Conservation (phyloP, 140 eudicot genomes). For the Stevia rebaudiana region DNA sequence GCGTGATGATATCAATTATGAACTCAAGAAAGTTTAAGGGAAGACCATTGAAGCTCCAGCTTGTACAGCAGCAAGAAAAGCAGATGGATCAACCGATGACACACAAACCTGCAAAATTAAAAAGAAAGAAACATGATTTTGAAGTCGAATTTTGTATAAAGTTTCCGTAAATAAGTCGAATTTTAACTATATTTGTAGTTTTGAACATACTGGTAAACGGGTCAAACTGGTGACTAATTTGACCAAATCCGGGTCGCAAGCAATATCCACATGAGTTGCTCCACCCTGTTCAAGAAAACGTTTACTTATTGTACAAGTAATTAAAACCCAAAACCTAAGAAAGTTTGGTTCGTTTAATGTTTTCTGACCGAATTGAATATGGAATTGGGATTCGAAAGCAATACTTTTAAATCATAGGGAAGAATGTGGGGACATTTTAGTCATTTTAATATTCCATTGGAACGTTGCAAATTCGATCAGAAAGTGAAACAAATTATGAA, state of each 20-base stretch:
- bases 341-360: too few relatives aligned
- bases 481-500: too few relatives aligned
- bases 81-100: slow-evolving; percentile 81
- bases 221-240: slow-evolving; percentile 74
- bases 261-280: slow-evolving; percentile 96
- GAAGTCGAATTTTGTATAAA: background rate
- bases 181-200: background rate
- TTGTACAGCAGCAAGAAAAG: slow-evolving; percentile 81
- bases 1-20: background rate
- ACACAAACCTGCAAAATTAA: slow-evolving; percentile 63
- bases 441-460: too few relatives aligned
- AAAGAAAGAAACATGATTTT: background rate
- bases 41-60: slow-evolving; percentile 95
- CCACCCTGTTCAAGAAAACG: slow-evolving; percentile 62
- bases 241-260: slow-evolving; percentile 91
- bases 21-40: background rate
- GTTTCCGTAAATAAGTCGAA: background rate
- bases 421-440: too few relatives aligned
- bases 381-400: too few relatives aligned
- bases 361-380: too few relatives aligned
- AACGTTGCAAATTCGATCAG: too few relatives aligned
- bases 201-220: slow-evolving; percentile 63
- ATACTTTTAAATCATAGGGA: too few relatives aligned
- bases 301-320: background rate
- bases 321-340: background rate